Evolutionary conservation across 345 rosid species (phyloP), one percentile per base, ranked within the genome.

Genomic region (Aethionema arabicum): DNA sequence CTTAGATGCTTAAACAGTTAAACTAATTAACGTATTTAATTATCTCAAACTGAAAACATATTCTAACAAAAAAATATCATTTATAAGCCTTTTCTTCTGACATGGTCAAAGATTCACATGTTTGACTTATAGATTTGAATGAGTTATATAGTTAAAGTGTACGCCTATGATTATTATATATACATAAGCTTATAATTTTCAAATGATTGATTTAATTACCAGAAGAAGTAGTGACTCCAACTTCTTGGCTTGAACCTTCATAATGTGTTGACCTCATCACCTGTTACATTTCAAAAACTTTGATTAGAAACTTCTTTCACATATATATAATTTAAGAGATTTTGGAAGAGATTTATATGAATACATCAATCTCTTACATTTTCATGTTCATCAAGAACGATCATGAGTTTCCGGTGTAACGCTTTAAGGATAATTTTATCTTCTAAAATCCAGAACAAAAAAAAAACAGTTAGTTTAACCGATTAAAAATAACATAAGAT

Each of bases 191-290:
- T 5, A 46, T 54, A 31, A 54, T 54, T 32, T 39, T 32, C 63
- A 31, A 61, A 61, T 63, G 59, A 63, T 63, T 70, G 59, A 49
- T 38, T 56, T n/a, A n/a, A n/a, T n/a, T 63, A 70, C 74, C 65
- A 13, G 65, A 53, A 52, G 69, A 63, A 42, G 69, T 50, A 31
- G 69, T 50, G 30, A 11, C 69, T 63, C 9, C 59, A 63, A 42
- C 16, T 63, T 70, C 69, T 51, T 70, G 21, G 9, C 40, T 50
- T 42, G 65, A 63, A 70, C 59, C 43, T 70, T 50, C 74, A 63
- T 43, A 65, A 70, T 10, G 35, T 50, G 54, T 37, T 57, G 74
- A 29, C 7, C 27, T 42, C 69, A 35, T 56, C 59, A 50, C 65
- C 74, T 70, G 15, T 42, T 42, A 21, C 36, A 49, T 40, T 55